Evolutionary conservation across 2,329 filamentous ascomycete genomes (phyloP).

Genomic region (Verticillium longisporum): DNA sequence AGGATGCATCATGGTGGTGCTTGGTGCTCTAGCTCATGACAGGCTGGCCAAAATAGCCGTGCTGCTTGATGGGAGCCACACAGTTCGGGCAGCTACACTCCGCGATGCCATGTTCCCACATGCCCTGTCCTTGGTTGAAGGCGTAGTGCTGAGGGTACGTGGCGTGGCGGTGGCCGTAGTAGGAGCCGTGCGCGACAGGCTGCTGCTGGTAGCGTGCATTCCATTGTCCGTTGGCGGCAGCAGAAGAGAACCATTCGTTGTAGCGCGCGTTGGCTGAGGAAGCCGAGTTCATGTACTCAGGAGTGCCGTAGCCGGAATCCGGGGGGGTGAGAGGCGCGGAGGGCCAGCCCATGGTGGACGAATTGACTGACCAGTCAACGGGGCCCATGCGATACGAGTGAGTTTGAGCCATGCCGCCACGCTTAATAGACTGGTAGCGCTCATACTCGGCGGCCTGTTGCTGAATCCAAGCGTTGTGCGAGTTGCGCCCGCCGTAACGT

Average conservation of each 20-base stretch:
- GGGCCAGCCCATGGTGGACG: constrained; percentile 6
- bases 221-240: constrained; percentile 34
- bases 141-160: constrained; percentile 36
- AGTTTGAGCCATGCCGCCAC: constrained; percentile 23
- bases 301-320: constrained; percentile 55
- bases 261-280: constrained; percentile 48
- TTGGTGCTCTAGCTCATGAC: constrained; percentile 41
- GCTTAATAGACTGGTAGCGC: constrained; percentile 38
- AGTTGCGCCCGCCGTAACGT: constrained; percentile 27
- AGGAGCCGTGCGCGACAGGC: constrained; percentile 24
- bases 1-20: neutral
- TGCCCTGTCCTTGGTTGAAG: constrained; percentile 32
- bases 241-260: constrained; percentile 47
- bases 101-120: constrained; percentile 43
- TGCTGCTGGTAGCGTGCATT: constrained; percentile 37
- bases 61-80: constrained; percentile 34
- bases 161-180: constrained; percentile 26
- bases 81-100: constrained; percentile 46
- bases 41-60: constrained; percentile 46
- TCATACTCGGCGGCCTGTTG: constrained; percentile 51
- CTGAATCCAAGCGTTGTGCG: constrained; percentile 40
- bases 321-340: constrained; percentile 48
- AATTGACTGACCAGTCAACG: constrained; percentile 8
- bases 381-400: constrained; percentile 26
- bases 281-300: constrained; percentile 50